phyloP scores from a whole-genome alignment of 495 filamentous ascomycete genomes.

The Cudoniella acicularis region DNA sequence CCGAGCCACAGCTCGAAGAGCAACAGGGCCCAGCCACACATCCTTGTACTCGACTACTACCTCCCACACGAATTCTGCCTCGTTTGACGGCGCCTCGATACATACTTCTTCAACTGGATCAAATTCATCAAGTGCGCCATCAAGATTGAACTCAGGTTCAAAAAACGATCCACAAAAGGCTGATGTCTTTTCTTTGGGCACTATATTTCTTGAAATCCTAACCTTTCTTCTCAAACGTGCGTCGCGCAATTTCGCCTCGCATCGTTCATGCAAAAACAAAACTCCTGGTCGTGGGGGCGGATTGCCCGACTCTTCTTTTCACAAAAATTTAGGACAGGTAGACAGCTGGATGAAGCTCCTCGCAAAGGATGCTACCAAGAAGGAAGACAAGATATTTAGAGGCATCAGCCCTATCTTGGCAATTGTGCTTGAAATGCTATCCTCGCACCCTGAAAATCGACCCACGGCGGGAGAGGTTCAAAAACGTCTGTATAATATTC shows the following conservation, averaged over 20 bases:
- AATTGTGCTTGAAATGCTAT: constrained; percentile 43
- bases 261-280: constrained; percentile 68
- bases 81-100: neutral
- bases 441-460: constrained; percentile 39
- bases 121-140: neutral
- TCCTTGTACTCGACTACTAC: too few species aligned
- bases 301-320: constrained; percentile 75
- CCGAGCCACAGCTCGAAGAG: neutral
- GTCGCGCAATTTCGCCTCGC: constrained; percentile 63
- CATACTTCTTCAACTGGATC: constrained; percentile 7
- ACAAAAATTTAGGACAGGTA: constrained; percentile 74
- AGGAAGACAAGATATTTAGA: constrained; percentile 51
- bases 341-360: constrained; percentile 72
- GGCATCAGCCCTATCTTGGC: constrained; percentile 44
- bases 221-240: constrained; percentile 70
- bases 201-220: constrained; percentile 66
- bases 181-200: constrained; percentile 78
- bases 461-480: constrained; percentile 43
- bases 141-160: constrained; percentile 7
- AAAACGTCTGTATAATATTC: constrained; percentile 38
- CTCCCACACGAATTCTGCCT: neutral
- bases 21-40: constrained; percentile 3
- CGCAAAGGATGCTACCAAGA: constrained; percentile 63
- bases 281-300: constrained; percentile 64
- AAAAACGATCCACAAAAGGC: constrained; percentile 44